Percentiles rank a stretch among this genome's conserved stretches.
Evolutionary conservation across 2,329 filamentous ascomycete genomes (phyloP).

Genomic region (Fusarium mundagurra): DNA sequence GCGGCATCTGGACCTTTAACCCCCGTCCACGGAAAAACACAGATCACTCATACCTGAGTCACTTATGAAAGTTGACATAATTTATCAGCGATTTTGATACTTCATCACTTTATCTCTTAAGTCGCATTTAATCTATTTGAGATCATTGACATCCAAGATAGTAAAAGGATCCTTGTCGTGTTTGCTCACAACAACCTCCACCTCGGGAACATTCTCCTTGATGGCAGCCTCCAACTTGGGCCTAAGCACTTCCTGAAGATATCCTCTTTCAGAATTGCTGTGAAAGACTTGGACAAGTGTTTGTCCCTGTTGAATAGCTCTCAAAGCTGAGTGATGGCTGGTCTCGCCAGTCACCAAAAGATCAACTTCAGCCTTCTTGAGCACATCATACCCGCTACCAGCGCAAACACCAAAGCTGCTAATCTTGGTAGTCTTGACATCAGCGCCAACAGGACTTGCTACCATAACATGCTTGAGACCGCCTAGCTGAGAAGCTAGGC

Average conservation of each 20-base stretch:
- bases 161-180: conserved; percentile 89
- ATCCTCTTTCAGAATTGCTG: conserved; percentile 90
- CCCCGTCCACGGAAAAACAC: neutral
- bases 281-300: conserved; percentile 89
- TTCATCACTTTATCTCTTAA: neutral
- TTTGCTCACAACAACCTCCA: conserved; percentile 78
- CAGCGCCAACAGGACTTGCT: conserved; percentile 60
- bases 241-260: conserved; percentile 76
- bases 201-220: conserved; percentile 57
- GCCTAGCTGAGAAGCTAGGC: conserved; percentile 73
- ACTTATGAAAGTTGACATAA: neutral
- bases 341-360: conserved; percentile 92
- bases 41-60: neutral
- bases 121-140: conserved; percentile 39
- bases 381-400: conserved; percentile 82
- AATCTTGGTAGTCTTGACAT: conserved; percentile 57
- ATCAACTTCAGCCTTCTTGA: conserved; percentile 77
- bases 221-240: conserved; percentile 70
- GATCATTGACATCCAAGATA: conserved; percentile 66
- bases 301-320: conserved; percentile 84
- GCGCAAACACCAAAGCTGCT: conserved; percentile 85
- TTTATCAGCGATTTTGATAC: no score
- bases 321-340: conserved; percentile 90
- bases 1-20: neutral
- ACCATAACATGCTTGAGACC: conserved; percentile 66